Conservation (phyloP, 2,329 filamentous ascomycete species). For the Sclerotiophoma versabilis region DNA sequence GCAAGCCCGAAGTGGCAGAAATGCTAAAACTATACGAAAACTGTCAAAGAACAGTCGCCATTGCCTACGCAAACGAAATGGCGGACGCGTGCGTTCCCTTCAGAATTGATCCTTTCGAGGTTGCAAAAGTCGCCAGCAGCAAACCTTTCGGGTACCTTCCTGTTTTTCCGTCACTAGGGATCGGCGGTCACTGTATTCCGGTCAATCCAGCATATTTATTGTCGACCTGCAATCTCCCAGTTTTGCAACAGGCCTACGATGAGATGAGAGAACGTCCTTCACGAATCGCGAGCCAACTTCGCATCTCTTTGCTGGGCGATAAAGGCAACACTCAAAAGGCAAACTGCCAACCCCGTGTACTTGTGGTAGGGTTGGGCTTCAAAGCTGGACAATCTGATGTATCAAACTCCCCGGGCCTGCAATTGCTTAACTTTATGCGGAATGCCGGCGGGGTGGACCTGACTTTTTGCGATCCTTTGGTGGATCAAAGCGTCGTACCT, state of each 20-base stretch:
- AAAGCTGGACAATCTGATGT: neutral
- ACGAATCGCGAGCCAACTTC: neutral
- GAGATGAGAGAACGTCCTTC: neutral
- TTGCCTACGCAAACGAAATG: slow-evolving; percentile 65
- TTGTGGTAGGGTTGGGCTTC: neutral
- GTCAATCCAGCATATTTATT: slow-evolving; percentile 64
- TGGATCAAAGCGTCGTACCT: neutral
- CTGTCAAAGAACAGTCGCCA: slow-evolving; percentile 63
- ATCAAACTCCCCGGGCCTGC: neutral
- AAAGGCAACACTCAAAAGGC: neutral
- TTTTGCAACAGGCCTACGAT: slow-evolving; percentile 51
- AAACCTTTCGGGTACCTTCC: slow-evolving; percentile 57
- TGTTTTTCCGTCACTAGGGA: slow-evolving; percentile 57
- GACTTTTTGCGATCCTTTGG: neutral
- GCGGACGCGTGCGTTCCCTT: slow-evolving; percentile 59
- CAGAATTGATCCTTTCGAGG: slow-evolving; percentile 60
- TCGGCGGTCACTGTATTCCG: slow-evolving; percentile 65
- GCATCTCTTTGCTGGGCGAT: neutral
- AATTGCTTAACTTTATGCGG: neutral
- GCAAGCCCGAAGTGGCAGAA: slow-evolving; percentile 62
- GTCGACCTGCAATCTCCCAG: slow-evolving; percentile 56
- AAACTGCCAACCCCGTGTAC: neutral
- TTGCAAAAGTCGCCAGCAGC: slow-evolving; percentile 57
- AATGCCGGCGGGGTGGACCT: neutral
- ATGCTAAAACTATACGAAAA: slow-evolving; percentile 68